Evolutionary conservation across 352 stramenopile species (phyloP), one percentile per base, ranked within the genome.

Genomic region (Phytophthora sansomeana): DNA sequence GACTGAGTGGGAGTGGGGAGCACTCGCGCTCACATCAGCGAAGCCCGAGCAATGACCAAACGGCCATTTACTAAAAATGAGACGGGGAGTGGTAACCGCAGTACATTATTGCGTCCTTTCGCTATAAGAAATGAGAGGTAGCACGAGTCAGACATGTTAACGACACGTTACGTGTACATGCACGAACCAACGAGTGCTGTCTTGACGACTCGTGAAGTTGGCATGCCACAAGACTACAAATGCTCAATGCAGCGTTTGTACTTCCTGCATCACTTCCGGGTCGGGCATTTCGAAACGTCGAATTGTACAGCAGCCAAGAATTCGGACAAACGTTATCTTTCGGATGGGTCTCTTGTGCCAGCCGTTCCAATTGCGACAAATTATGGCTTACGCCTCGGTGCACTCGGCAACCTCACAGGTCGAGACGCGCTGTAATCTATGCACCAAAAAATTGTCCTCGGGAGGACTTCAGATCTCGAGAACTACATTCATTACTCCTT

Each of bases 1-100:
- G 35, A 60, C 63, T 9, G 77, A 82, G 26, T 85, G 77, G 77
- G 74, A 85, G 49, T 85, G 74, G 76, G 74, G 76, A 0, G 68
- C 70, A 33, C 51, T 84, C 4, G 35, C 64, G n/a, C 21, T 79
- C 43, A 36, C 58, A 28, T 24, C 36, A 39, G 39, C 10, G 11
- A 51, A 58, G 6, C 17, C n/a, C 48, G n/a, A 62, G 5, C 30
- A 43, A 13, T 59, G 14, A 17, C n/a, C n/a, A n/a, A n/a, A n/a
- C n/a, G 39, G 21, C 21, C 21, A 24, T 24, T 24, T 24, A 24
- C 21, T 24, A 24, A 24, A 24, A 24, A 24, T 49, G 33, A 54
- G 24, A 24, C 8, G 24, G 55, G 16, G n/a, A 33, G 21, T 3
- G 16, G 6, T 5, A 6, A 29, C 26, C 50, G 35, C 39, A 46